Conservation (phyloP, 495 filamentous ascomycete genomes). For the Trichocladium antarcticum region DNA sequence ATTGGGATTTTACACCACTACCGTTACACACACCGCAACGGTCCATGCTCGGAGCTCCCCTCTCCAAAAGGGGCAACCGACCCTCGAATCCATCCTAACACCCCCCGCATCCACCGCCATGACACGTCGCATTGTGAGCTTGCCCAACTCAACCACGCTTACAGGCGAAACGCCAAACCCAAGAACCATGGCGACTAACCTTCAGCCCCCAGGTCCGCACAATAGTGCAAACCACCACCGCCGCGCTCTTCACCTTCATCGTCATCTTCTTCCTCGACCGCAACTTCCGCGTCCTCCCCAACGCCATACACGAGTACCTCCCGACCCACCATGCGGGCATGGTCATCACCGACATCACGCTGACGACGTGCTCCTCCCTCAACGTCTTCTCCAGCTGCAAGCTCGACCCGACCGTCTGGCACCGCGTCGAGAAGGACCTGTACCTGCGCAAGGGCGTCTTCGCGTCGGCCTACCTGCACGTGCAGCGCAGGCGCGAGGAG, state of each 20-base stretch:
- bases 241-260: slow-evolving; percentile 55
- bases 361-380: slow-evolving; percentile 61
- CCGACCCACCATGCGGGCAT: slow-evolving; percentile 69
- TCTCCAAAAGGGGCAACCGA: not conserved
- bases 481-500: slow-evolving; percentile 80
- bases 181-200: not conserved
- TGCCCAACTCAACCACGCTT: not conserved
- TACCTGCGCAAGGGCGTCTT: slow-evolving; percentile 65
- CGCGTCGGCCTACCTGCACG: slow-evolving; percentile 69
- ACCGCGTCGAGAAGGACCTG: slow-evolving; percentile 83
- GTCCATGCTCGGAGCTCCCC: not conserved
- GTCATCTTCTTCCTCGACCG: slow-evolving; percentile 69
- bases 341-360: slow-evolving; percentile 82
- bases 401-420: slow-evolving; percentile 65
- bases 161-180: not conserved
- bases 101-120: slow-evolving; percentile 9
- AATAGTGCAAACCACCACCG: slow-evolving; percentile 61
- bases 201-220: slow-evolving; percentile 56
- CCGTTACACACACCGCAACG: not conserved
- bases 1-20: not conserved
- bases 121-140: slow-evolving; percentile 23
- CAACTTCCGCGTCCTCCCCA: slow-evolving; percentile 70
- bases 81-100: not conserved
- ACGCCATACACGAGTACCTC: slow-evolving; percentile 67
- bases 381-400: slow-evolving; percentile 71